Evolutionary conservation across 2,329 filamentous ascomycete species (phyloP), one percentile per base, ranked within the genome.

Genomic region (Davidsoniella virescens): DNA sequence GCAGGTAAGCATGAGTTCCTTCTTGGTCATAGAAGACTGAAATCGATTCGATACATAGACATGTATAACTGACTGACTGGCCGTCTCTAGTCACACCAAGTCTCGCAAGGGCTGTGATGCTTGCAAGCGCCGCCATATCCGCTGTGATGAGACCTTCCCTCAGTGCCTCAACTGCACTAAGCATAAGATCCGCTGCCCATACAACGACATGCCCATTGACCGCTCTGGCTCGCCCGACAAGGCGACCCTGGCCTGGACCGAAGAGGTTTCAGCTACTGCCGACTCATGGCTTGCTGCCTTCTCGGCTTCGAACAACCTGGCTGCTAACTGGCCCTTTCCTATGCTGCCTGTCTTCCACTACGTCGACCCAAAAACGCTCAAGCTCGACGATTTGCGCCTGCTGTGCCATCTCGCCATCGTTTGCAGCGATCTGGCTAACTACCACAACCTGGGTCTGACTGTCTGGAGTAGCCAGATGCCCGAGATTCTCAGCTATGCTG

Each of bases 111-210:
- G 92, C 56, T 98, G 92, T 75, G 90, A 93, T 61, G 94, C 87
- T 55, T 98, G 92, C 76, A 98, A 98, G 69, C 82, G 84, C 64
- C 80, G 92, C 63, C 92, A 98, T 67, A 98, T 98, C 63, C 79
- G 92, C 60, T 98, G 92, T 68, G 92, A 98, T 63, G 92, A 98
- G 66, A 94, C 80, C 58, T 95, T 94, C 61, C 92, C 92, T 47
- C 92, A 98, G 76, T 98, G 90, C 70, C 87, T 87, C 61, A 98
- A 98, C 67, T 98, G 92, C 68, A 95, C 90, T 55, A 98, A 96
- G 69, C 92, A 98, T 69, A 94, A 95, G 70, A 92, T 93, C 60
- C 84, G 88, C 61, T 98, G 92, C 67, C 92, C 94, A 59, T 98
- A 96, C 70, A 93, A 94, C 73, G 88, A 96, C 63, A 80, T 81